Percentiles rank a stretch among this genome's conserved stretches.
These are phyloP conservation scores for Myxozyma neglecta DNA, from an alignment of 805 yeast species.

Conservation along the genomic window DNA sequence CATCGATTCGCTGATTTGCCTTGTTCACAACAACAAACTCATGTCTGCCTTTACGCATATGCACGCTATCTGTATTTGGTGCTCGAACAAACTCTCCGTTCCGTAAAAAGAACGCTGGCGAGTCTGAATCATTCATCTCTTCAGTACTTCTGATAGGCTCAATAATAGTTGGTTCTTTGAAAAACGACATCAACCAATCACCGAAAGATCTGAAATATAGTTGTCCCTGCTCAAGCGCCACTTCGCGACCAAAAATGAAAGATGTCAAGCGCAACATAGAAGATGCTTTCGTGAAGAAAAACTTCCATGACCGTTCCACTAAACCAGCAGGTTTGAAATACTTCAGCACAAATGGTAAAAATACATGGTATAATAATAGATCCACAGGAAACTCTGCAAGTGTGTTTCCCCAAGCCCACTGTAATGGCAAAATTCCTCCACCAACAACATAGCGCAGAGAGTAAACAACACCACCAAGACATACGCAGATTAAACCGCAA, in stretches of 20 bases:
- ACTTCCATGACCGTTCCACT: constrained; percentile 30
- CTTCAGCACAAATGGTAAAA: constrained; percentile 18
- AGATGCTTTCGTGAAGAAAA: constrained; percentile 38
- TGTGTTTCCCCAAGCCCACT: constrained; percentile 19
- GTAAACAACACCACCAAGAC: constrained; percentile 69
- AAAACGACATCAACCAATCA: constrained; percentile 21
- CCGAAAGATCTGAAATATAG: constrained; percentile 56
- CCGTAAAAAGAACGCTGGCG: constrained; percentile 62
- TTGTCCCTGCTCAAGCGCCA: constrained; percentile 69
- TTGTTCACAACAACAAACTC: constrained; percentile 82
- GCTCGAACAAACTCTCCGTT: constrained; percentile 84
- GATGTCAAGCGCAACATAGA: constrained; percentile 67
- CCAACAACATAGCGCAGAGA: constrained; percentile 40
- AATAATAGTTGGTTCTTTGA: neutral
- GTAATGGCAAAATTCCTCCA: constrained; percentile 34
- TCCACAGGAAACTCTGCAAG: constrained; percentile 25
- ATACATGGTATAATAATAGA: constrained; percentile 18
- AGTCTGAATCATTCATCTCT: neutral
- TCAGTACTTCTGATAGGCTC: constrained; percentile 3
- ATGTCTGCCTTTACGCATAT: constrained; percentile 56
- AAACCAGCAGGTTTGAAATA: constrained; percentile 24
- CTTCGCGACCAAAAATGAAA: constrained; percentile 66
- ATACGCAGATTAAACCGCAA: constrained; percentile 66
- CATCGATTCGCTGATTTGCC: constrained; percentile 61
- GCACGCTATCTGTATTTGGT: constrained; percentile 77